These are phyloP conservation scores for Mycena pura DNA, from an alignment of 768 basidiomycete species.

Conservation along the genomic window DNA sequence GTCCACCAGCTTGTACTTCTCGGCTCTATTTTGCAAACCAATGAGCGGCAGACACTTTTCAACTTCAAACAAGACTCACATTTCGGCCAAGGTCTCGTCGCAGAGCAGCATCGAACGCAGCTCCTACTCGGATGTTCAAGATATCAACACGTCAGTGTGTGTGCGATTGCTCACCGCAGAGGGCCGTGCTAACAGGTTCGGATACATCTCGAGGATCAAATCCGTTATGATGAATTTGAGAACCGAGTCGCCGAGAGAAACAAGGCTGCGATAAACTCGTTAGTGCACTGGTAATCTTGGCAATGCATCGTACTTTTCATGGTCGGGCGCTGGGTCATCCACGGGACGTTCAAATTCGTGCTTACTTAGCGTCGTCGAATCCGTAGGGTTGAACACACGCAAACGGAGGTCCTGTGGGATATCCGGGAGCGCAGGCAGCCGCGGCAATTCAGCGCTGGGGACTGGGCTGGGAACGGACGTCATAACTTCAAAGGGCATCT, in stretches of 20 bases:
- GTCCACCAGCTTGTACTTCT: background rate
- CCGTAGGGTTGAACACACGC: background rate
- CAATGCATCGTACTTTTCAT: background rate
- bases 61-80: background rate
- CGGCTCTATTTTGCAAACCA: background rate
- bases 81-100: background rate
- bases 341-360: conserved; percentile 5
- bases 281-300: background rate
- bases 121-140: background rate
- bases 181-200: conserved; percentile 55
- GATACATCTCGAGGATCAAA: conserved; percentile 51
- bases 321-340: background rate
- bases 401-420: background rate
- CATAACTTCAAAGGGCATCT: too few relatives aligned
- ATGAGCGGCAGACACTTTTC: background rate
- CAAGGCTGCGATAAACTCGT: conserved; percentile 41
- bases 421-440: background rate
- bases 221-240: conserved; percentile 53
- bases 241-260: conserved; percentile 59
- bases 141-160: too few relatives aligned
- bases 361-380: too few relatives aligned
- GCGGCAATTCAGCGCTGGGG: background rate
- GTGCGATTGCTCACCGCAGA: conserved; percentile 43
- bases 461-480: background rate
- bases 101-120: background rate